Evolutionary conservation across 768 basidiomycete species (phyloP).

Genomic region (Flagelloscypha sp.): DNA sequence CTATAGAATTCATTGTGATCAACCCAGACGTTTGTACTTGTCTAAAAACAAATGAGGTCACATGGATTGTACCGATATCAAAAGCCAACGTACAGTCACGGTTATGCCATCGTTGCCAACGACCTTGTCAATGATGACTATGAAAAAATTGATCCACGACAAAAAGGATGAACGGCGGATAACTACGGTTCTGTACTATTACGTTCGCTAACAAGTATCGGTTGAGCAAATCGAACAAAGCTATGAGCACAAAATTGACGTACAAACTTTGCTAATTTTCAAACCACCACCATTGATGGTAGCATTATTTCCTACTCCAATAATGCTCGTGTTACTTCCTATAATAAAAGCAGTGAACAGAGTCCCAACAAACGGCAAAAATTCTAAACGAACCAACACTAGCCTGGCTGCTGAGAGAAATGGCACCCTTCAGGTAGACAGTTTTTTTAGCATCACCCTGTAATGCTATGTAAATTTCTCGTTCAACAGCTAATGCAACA

Average conservation of each 20-base stretch:
- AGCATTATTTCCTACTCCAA: conserved; percentile 14
- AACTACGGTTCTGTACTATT: conserved; percentile 15
- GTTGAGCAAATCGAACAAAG: no score
- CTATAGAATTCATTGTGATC: conserved; percentile 19
- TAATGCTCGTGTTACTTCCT: conserved; percentile 17
- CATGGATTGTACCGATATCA: no score
- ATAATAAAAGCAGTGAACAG: no score
- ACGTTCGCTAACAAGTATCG: no score
- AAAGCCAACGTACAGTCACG: no score
- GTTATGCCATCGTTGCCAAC: conserved; percentile 18
- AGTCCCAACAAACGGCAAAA: background rate
- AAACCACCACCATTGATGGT: conserved; percentile 17
- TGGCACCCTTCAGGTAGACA: conserved; percentile 15
- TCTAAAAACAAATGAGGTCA: no score
- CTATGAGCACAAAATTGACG: no score
- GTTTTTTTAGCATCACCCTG: conserved; percentile 14
- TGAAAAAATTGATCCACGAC: no score
- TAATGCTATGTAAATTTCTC: no score
- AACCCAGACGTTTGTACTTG: conserved; percentile 15
- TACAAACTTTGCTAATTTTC: conserved; percentile 14
- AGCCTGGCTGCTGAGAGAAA: conserved; percentile 13
- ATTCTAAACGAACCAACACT: conserved; percentile 10
- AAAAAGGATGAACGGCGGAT: no score
- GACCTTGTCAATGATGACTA: conserved; percentile 18
- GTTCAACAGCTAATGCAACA: no score